Evolutionary conservation across 163 green algal genomes (phyloP), one percentile per base, ranked within the genome.

Genomic region (Coccomyxa subellipsoidea): DNA sequence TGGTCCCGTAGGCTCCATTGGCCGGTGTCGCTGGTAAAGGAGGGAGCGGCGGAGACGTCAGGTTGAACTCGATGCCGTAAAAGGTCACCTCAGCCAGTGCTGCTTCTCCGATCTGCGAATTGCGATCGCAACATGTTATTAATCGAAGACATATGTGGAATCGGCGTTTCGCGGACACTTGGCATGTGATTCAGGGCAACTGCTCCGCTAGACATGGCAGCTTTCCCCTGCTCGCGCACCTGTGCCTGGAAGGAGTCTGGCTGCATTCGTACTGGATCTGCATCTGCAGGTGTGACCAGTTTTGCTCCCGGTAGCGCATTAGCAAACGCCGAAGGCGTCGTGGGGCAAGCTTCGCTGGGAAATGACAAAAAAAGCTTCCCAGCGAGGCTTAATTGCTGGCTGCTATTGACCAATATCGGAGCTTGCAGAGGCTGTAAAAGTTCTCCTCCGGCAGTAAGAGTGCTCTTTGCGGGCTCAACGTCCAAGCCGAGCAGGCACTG

Each of bases 301-400:
- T 2, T n/a, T 23, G 70, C 70, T 34, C 70, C 70, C 32, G 32
- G 32, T n/a, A 77, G 32, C 12, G 70, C 32, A 27, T 38, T 38
- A n/a, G 32, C 32, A 27, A 77, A 38, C 2, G 32, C 70, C 4
- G 21, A 23, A 12, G 70, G 3, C 27, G 70, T 77, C 10, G 70
- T 40, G 8, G 70, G 70, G 32, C 70, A 77, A 77, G 70, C 32
- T 38, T 32, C 70, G 31, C 8, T n/a, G 12, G 70, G 70, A 9
- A 77, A n/a, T 0, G 70, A 77, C 34, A 77, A 27, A 31, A 77
- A 77, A 31, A 77, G 70, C 70, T 23, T 77, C 10, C 70, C 70
- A 7, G 70, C 23, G 31, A 77, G 32, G 32, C n/a, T 40, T 32
- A 77, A 25, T 32, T 15, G 9, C 70, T 77, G 32, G 18, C 10